phyloP scores from a whole-genome alignment of 495 filamentous ascomycete species.

The Trichoderma erinaceum region DNA sequence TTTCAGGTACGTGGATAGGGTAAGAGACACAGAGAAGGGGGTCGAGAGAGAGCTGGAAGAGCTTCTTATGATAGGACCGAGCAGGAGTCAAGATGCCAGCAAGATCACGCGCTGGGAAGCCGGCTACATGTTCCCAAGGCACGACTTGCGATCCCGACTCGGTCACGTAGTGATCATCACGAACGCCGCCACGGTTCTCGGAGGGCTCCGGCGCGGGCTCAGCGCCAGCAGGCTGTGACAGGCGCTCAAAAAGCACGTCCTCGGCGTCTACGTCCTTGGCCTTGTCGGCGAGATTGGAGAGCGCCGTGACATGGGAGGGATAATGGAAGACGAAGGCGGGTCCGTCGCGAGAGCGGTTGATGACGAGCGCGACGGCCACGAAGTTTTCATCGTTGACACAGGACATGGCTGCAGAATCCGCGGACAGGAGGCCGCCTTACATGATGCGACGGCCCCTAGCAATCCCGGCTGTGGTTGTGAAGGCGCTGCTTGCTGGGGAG shows the following conservation, averaged over 20 bases:
- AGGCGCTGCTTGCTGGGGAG: background rate
- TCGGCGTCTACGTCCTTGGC: constrained; percentile 42
- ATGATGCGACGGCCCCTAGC: background rate
- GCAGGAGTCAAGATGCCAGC: constrained; percentile 79
- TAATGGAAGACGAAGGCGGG: constrained; percentile 90
- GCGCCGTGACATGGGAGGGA: constrained; percentile 46
- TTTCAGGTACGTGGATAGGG: constrained; percentile 79
- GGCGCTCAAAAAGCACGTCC: constrained; percentile 32
- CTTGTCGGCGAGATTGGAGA: constrained; percentile 27
- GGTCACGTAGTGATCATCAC: constrained; percentile 48
- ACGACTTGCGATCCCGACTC: constrained; percentile 49
- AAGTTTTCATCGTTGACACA: constrained; percentile 42
- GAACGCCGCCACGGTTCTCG: constrained; percentile 30
- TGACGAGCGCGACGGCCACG: constrained; percentile 73
- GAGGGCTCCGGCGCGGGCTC: constrained; percentile 42
- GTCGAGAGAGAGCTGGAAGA: constrained; percentile 82
- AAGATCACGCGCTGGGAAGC: constrained; percentile 68
- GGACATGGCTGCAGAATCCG: constrained; percentile 6
- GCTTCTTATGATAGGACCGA: constrained; percentile 72
- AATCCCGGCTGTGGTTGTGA: background rate
- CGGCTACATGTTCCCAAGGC: constrained; percentile 73
- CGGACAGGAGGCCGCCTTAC: background rate
- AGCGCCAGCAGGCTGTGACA: constrained; percentile 24
- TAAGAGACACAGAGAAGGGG: constrained; percentile 78
- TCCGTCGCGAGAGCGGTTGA: constrained; percentile 73